phyloP scores from a whole-genome alignment of 2,329 filamentous ascomycete species.

The Colletotrichum acutatum region DNA sequence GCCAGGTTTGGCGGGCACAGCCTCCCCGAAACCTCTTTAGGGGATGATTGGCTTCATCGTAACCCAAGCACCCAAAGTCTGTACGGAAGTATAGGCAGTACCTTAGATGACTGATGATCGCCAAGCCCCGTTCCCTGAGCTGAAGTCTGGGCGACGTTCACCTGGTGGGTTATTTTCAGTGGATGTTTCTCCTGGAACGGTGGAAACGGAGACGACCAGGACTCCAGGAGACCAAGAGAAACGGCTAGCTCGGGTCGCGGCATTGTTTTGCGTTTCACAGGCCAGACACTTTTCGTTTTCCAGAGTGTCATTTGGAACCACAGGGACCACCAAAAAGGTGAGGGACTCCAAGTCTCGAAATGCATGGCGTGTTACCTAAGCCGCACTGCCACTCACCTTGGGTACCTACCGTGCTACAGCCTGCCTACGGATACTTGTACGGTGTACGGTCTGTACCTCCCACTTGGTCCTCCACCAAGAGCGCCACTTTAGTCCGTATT shows the following conservation, averaged over 20 bases:
- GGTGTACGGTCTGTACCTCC: neutral
- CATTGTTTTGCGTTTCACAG: slow-evolving; percentile 31
- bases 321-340: neutral
- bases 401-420: neutral
- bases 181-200: slow-evolving; percentile 13
- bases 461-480: slow-evolving; percentile 21
- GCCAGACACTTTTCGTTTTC: slow-evolving; percentile 26
- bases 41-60: slow-evolving; percentile 27
- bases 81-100: too few species aligned
- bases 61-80: neutral
- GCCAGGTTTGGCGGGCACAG: slow-evolving; percentile 4
- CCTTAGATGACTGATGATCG: slow-evolving; percentile 11
- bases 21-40: slow-evolving; percentile 2
- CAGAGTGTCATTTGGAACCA: slow-evolving; percentile 8
- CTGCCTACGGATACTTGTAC: too few species aligned
- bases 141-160: slow-evolving; percentile 19
- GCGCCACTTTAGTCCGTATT: slow-evolving; percentile 31
- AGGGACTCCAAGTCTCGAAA: neutral
- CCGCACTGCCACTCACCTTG: slow-evolving; percentile 24
- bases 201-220: neutral
- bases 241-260: slow-evolving; percentile 29
- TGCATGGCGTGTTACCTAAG: slow-evolving; percentile 23
- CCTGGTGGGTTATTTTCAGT: slow-evolving; percentile 18
- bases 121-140: slow-evolving; percentile 29
- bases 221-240: neutral